Percentiles rank a stretch among this genome's conserved stretches.
These are phyloP conservation scores for Leishmania lainsoni DNA, from an alignment of 208 protist genomes.

Conservation along the genomic window DNA sequence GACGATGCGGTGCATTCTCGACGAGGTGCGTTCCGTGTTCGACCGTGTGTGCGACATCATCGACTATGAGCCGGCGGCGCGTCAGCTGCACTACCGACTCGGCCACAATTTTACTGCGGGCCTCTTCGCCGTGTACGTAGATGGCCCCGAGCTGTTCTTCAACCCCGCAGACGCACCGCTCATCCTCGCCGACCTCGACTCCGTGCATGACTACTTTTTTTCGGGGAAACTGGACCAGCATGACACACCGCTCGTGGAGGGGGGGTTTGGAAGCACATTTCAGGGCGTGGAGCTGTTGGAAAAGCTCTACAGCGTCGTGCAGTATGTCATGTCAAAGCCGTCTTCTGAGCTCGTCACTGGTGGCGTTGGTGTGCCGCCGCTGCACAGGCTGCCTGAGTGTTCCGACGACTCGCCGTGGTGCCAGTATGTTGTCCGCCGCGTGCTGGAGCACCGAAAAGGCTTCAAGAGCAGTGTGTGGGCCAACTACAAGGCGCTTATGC, in stretches of 20 bases:
- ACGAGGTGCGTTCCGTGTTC: conserved; percentile 6
- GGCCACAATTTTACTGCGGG: conserved; percentile 43
- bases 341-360: conserved; percentile 51
- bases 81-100: conserved; percentile 33
- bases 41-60: conserved; percentile 15
- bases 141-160: conserved; percentile 45
- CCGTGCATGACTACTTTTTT: conserved; percentile 38
- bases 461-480: conserved; percentile 34
- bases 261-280: not conserved
- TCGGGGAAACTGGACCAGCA: not conserved
- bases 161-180: conserved; percentile 36
- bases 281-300: conserved; percentile 33
- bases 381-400: conserved; percentile 48
- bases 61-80: conserved; percentile 20
- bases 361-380: conserved; percentile 52
- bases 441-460: conserved; percentile 54
- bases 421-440: conserved; percentile 54
- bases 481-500: conserved; percentile 19
- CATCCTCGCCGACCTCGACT: conserved; percentile 47
- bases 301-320: conserved; percentile 51
- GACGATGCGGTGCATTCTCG: conserved; percentile 30
- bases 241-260: not conserved
- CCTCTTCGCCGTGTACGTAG: conserved; percentile 48
- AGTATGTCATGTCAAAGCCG: conserved; percentile 57
- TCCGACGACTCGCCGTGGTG: conserved; percentile 67